These are phyloP conservation scores for Cryptosporidium bovis DNA, from an alignment of 169 alveolate genomes.

Conservation along the genomic window DNA sequence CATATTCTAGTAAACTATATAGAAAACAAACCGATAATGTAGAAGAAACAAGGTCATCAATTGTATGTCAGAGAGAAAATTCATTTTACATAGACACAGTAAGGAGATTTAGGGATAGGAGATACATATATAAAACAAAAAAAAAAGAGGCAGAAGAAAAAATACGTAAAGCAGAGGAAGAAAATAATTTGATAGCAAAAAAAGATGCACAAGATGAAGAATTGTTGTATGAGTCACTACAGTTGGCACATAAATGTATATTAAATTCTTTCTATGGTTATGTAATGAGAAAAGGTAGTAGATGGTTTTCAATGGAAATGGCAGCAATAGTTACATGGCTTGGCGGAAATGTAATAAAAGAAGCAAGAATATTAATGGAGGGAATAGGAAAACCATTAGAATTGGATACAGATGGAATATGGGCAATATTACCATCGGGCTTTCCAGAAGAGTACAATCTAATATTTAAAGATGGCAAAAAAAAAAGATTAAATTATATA, in stretches of 20 bases:
- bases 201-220: slow-evolving; percentile 90
- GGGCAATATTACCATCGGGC: slow-evolving; percentile 96
- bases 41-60: slow-evolving; percentile 81
- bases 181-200: slow-evolving; percentile 81
- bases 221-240: slow-evolving; percentile 94
- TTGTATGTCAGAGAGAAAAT: slow-evolving; percentile 98
- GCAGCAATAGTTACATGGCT: slow-evolving; percentile 98
- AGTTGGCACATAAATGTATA: slow-evolving; percentile 99
- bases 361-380: slow-evolving; percentile 88
- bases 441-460: slow-evolving; percentile 92
- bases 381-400: slow-evolving; percentile 98
- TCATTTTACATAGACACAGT: slow-evolving; percentile 98
- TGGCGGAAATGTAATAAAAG: slow-evolving; percentile 95
- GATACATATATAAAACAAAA: slow-evolving; percentile 93
- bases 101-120: slow-evolving; percentile 94
- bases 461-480: slow-evolving; percentile 83
- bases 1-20: slow-evolving; percentile 85
- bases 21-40: slow-evolving; percentile 83
- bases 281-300: slow-evolving; percentile 98
- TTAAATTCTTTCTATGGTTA: slow-evolving; percentile 99
- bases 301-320: slow-evolving; percentile 99
- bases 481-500: slow-evolving; percentile 89
- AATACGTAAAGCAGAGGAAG: slow-evolving; percentile 82
- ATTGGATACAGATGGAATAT: slow-evolving; percentile 99
- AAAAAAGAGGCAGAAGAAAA: slow-evolving; percentile 88